phyloP scores from a whole-genome alignment of 2,329 filamentous ascomycete species.

The Sclerotinia spermophila region DNA sequence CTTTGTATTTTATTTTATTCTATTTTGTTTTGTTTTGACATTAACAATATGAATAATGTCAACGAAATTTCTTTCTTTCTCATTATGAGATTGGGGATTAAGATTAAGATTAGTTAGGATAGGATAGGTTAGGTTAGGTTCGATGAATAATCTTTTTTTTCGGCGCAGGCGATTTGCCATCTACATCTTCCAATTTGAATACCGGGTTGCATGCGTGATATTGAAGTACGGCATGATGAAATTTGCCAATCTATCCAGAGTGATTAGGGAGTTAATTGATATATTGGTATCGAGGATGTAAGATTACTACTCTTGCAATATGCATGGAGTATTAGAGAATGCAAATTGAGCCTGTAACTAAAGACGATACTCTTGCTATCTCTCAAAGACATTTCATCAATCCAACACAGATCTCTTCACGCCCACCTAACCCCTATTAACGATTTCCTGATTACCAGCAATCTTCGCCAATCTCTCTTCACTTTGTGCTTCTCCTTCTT shows the following conservation, averaged over 20 bases:
- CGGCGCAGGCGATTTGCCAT: neutral
- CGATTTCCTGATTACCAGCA: neutral
- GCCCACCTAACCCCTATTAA: neutral
- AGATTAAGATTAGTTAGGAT: neutral
- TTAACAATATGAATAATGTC: too few relatives aligned
- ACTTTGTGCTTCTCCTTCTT: slow-evolving; percentile 50
- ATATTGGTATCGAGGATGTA: neutral
- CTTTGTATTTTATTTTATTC: neutral
- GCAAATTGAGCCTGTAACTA: neutral
- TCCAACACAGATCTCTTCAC: neutral
- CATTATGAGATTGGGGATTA: neutral
- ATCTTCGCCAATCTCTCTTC: slow-evolving; percentile 46
- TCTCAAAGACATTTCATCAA: neutral
- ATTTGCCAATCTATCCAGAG: neutral
- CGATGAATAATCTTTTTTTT: neutral
- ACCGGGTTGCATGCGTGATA: rapidly evolving
- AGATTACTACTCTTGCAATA: neutral
- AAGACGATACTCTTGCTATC: neutral
- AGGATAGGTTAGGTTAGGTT: neutral
- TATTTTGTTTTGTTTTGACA: too few relatives aligned
- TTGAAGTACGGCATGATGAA: neutral
- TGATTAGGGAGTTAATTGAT: neutral
- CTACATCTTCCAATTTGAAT: neutral
- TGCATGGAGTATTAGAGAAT: neutral
- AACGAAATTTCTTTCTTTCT: neutral